Percentiles rank a stretch among this genome's conserved stretches.
Conservation (phyloP, 1,284 basidiomycete genomes). For the Microstroma glucosiphilum region DNA sequence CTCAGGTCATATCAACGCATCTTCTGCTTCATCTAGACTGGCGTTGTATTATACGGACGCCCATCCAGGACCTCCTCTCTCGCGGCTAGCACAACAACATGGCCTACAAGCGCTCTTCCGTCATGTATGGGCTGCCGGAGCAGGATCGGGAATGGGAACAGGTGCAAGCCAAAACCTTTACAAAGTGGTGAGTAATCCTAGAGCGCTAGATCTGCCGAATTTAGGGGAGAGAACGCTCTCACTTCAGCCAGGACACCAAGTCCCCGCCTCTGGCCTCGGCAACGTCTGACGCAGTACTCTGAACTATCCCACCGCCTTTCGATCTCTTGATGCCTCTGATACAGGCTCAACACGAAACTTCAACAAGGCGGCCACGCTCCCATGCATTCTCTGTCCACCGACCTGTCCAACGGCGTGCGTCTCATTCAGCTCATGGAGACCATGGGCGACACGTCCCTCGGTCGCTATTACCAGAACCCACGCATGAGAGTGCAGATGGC, state of each 20-base stretch:
- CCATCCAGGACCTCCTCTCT: too few species aligned
- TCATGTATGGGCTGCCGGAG: constrained; percentile 35
- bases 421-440: constrained; percentile 65
- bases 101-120: constrained; percentile 41
- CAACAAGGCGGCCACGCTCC: constrained; percentile 75
- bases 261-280: background rate
- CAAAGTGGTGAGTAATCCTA: constrained; percentile 27
- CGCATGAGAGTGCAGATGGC: constrained; percentile 91
- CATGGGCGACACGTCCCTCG: constrained; percentile 69
- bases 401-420: constrained; percentile 89
- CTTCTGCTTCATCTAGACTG: too few species aligned
- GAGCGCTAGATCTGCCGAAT: too few species aligned
- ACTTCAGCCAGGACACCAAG: too few species aligned
- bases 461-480: constrained; percentile 82
- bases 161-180: constrained; percentile 46
- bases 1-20: too few species aligned
- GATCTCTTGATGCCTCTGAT: too few species aligned
- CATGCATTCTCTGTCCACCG: constrained; percentile 82
- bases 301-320: constrained; percentile 55
- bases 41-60: too few species aligned
- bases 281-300: background rate
- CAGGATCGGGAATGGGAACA: constrained; percentile 44
- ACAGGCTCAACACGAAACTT: constrained; percentile 76
- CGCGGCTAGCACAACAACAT: constrained; percentile 9
- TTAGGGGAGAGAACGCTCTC: too few species aligned